Evolutionary conservation across 345 rosid genomes (phyloP).

Genomic region (Linum tenue): DNA sequence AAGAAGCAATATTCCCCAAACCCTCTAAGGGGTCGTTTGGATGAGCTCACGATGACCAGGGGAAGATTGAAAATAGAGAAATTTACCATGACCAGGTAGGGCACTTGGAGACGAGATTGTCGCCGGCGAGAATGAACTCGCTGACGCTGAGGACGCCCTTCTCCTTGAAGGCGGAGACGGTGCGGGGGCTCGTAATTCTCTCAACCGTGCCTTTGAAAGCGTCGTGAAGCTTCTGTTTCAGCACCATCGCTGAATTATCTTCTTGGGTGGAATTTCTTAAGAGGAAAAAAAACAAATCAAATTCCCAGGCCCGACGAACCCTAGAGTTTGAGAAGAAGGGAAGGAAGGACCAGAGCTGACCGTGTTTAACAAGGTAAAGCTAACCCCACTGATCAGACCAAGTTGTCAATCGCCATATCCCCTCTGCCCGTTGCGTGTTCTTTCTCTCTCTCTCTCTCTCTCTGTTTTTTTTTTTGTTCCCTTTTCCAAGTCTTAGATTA

Average conservation of each 20-base stretch:
- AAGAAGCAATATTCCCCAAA: background rate
- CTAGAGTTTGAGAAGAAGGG: conserved; percentile 10
- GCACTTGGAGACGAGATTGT: conserved; percentile 94
- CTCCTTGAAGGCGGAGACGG: conserved; percentile 92
- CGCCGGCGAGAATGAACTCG: conserved; percentile 88
- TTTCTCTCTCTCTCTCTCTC: no score
- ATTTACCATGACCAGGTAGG: conserved; percentile 98
- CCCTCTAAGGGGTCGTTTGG: background rate
- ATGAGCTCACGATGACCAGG: background rate
- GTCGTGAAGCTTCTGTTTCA: conserved; percentile 73
- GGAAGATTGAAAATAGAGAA: background rate
- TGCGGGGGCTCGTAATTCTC: conserved; percentile 83
- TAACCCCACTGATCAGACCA: no score
- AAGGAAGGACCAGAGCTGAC: no score
- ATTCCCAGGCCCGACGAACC: background rate
- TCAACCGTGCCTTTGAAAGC: conserved; percentile 92
- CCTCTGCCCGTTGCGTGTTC: no score
- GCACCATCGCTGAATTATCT: conserved; percentile 30
- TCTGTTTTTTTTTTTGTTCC: no score
- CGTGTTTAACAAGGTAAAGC: no score
- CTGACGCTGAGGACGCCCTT: conserved; percentile 94
- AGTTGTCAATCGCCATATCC: no score
- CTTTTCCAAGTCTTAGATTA: no score
- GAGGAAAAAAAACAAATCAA: background rate
- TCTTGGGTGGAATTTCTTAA: background rate